Evolutionary conservation across 2,329 filamentous ascomycete species (phyloP).

Genomic region (Talaromyces sp.): DNA sequence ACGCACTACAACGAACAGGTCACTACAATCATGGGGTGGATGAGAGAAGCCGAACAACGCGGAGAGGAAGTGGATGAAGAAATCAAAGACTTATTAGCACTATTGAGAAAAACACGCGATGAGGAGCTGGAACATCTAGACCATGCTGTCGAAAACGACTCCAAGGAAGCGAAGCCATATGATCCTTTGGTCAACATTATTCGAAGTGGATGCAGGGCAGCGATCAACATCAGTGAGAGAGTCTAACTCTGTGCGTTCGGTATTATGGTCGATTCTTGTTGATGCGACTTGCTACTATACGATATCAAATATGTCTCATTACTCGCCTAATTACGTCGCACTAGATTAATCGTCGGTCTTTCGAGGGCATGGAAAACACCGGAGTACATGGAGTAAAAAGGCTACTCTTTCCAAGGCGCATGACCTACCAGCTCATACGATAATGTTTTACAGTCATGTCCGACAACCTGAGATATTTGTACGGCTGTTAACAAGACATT

Average conservation of each 20-base stretch:
- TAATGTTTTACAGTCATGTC: not conserved
- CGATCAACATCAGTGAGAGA: slow-evolving; percentile 75
- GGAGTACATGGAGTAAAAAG: not conserved
- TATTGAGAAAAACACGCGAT: slow-evolving; percentile 79
- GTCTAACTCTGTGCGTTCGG: slow-evolving; percentile 28
- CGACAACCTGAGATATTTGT: not conserved
- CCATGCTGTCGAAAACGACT: slow-evolving; percentile 88
- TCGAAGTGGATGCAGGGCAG: slow-evolving; percentile 80
- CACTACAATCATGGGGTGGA: slow-evolving; percentile 73
- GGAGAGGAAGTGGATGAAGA: slow-evolving; percentile 80
- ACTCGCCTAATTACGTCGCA: not conserved
- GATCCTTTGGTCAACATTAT: slow-evolving; percentile 85
- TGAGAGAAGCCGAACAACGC: slow-evolving; percentile 66
- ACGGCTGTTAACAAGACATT: not conserved
- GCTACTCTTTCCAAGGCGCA: not conserved
- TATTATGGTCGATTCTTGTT: not conserved
- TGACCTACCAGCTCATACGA: not conserved
- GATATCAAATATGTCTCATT: not conserved
- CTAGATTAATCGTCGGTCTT: not conserved
- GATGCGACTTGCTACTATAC: not conserved
- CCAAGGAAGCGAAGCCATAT: slow-evolving; percentile 83
- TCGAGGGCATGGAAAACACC: not conserved
- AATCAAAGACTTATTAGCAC: slow-evolving; percentile 65
- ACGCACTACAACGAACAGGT: slow-evolving; percentile 95
- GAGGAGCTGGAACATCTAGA: slow-evolving; percentile 97